These are phyloP conservation scores for Mycena indigotica DNA, from an alignment of 768 basidiomycete species.

Conservation along the genomic window DNA sequence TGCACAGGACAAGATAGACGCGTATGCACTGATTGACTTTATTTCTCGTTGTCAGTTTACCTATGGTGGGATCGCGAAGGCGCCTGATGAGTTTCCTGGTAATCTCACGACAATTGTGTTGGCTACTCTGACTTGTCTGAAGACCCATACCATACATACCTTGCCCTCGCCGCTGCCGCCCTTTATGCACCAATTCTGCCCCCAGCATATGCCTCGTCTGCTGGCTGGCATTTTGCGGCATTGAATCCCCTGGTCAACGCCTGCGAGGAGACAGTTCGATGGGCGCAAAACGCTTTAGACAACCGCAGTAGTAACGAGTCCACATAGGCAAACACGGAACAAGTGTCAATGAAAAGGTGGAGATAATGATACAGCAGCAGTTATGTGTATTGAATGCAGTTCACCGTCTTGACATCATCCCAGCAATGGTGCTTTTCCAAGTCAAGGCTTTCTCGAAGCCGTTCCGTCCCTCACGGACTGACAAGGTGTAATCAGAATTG, in stretches of 20 bases:
- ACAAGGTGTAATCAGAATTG: conserved; percentile 13
- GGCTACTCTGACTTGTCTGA: too few species aligned
- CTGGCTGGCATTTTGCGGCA: conserved; percentile 57
- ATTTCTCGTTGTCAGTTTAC: conserved; percentile 80
- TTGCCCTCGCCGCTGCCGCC: conserved; percentile 82
- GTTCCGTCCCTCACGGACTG: conserved; percentile 74
- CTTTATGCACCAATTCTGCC: conserved; percentile 54
- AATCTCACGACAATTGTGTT: too few species aligned
- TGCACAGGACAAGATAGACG: conserved; percentile 57
- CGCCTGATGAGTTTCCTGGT: conserved; percentile 81
- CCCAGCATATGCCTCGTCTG: conserved; percentile 15
- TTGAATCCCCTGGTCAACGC: conserved; percentile 78
- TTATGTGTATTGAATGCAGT: too few species aligned
- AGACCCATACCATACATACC: conserved; percentile 97
- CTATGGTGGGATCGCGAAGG: conserved; percentile 87
- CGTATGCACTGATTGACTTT: conserved; percentile 58
- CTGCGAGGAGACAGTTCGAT: conserved; percentile 60
- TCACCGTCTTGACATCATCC: too few species aligned
- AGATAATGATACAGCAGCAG: too few species aligned
- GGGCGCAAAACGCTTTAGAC: too few species aligned
- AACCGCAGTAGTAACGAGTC: too few species aligned
- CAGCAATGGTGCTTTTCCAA: conserved; percentile 83
- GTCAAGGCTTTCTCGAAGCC: conserved; percentile 89
- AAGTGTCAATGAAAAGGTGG: too few species aligned
- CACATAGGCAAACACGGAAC: too few species aligned